Percentiles rank a stretch among this genome's conserved stretches.
These are phyloP conservation scores for Jamesozyma spencerorum DNA, from an alignment of 805 yeast genomes.

Conservation along the genomic window DNA sequence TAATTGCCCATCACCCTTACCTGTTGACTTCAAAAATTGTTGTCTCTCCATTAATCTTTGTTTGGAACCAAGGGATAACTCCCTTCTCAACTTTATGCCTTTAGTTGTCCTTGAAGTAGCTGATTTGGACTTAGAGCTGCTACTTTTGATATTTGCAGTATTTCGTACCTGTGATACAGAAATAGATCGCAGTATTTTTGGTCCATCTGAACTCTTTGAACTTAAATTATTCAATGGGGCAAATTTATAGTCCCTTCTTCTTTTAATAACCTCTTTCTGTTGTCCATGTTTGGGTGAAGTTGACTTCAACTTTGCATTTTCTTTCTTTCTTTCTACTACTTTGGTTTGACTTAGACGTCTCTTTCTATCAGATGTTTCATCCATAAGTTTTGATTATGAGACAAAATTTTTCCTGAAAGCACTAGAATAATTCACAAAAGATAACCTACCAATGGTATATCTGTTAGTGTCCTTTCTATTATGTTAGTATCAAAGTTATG, in stretches of 20 bases:
- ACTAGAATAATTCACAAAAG: no score
- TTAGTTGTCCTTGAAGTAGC: background rate
- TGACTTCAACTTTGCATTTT: background rate
- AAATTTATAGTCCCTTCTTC: constrained; percentile 20
- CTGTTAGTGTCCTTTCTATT: no score
- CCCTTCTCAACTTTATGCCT: background rate
- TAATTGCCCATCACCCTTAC: constrained; percentile 10
- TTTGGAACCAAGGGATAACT: constrained; percentile 1
- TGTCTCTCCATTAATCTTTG: background rate
- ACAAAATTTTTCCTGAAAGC: no score
- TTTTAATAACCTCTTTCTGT: background rate
- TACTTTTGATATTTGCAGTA: constrained; percentile 7
- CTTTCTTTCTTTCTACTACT: background rate
- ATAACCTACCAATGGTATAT: no score
- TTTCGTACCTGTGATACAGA: constrained; percentile 27
- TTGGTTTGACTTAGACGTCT: constrained; percentile 7
- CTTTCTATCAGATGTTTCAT: constrained; percentile 16
- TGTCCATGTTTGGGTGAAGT: background rate
- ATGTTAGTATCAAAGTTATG: no score
- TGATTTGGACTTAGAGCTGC: background rate
- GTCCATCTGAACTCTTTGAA: constrained; percentile 3
- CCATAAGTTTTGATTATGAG: constrained; percentile 9
- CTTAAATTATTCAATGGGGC: constrained; percentile 22
- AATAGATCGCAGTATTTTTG: constrained; percentile 19
- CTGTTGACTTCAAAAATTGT: background rate